These are phyloP conservation scores for Beta corolliflora DNA, from an alignment of 179 eudicot genomes.

Conservation along the genomic window DNA sequence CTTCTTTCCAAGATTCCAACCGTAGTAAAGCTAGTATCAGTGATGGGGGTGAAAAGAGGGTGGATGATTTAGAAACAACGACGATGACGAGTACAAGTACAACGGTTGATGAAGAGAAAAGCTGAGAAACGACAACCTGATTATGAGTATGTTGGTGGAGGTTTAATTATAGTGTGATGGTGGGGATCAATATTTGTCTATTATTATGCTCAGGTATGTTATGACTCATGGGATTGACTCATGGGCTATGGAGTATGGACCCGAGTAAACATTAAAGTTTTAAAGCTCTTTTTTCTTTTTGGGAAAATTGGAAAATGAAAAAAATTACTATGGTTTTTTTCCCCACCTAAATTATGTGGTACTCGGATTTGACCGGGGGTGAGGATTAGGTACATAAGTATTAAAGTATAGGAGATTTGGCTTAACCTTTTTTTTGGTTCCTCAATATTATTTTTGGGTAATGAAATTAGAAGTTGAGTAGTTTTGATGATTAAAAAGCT, in stretches of 20 bases:
- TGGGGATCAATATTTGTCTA: not conserved
- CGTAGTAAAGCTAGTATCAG: not conserved
- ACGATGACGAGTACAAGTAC: not conserved
- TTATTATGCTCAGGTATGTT: slow-evolving; percentile 16
- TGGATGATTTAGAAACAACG: not conserved
- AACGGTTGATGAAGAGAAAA: not conserved
- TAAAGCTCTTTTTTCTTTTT: not conserved
- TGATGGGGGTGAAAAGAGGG: not conserved
- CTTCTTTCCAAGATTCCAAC: slow-evolving; percentile 38
- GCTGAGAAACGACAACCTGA: not conserved
- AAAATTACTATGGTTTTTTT: not conserved
- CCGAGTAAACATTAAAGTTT: not conserved
- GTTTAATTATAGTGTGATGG: too few species aligned
- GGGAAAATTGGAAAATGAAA: not conserved
- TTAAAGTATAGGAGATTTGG: not conserved
- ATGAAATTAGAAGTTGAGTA: not conserved
- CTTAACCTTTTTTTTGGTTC: not conserved
- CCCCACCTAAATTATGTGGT: not conserved
- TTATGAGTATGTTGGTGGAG: not conserved
- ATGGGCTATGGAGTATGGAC: not conserved
- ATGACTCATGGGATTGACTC: not conserved
- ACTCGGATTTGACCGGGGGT: not conserved
- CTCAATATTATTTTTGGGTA: not conserved
- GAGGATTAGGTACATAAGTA: slow-evolving; percentile 7
- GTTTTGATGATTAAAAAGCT: not conserved